Evolutionary conservation across 2,329 filamentous ascomycete species (phyloP), one percentile per base, ranked within the genome.

Genomic region (Botrytis pseudocinerea): DNA sequence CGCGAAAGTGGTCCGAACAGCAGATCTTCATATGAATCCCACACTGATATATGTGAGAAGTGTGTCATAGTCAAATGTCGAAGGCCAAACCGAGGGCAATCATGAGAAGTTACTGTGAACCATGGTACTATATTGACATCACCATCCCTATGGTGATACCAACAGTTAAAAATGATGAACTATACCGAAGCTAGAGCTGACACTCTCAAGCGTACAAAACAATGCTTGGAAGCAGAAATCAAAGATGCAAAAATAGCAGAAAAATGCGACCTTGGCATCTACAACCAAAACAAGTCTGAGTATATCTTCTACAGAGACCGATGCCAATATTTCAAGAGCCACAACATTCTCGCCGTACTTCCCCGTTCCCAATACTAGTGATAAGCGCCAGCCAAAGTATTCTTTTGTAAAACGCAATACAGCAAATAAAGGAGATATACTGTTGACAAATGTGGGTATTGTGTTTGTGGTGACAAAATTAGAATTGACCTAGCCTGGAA

Each of bases 241-340:
- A 54, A 12, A 54, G 5, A 28, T 4, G 25, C n/a, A 1, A 8
- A 8, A 8, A 16, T 1, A 18, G 14, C 3, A 6, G 7, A 5
- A 25, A 54, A 18, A 5, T 28, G 14, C 12, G 14, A 54, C 25
- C n/a, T 54, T n/a, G 5, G 0, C 14, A n/a, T 4, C 51, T 28
- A 5, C 51, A 14, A 28, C 6, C n/a, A 18, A 54, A 28, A 16
- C 12, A 28, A 54, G 48, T 14, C 12, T 44, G 16, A 28, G 25
- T 3, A 28, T 54, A 1, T 16, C 25, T n/a, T 14, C 10, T 51
- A 51, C 22, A 48, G 22, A 51, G 48, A n/a, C 25, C 48, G 5
- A 6, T 7, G 14, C 22, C 12, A 51, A 6, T 10, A 51, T 14
- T 14, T n/a, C 25, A 6, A n/a, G 25, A 6, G 25, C 25, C 5